Conservation (phyloP, 768 basidiomycete species). For the Pleurotus eryngii region DNA sequence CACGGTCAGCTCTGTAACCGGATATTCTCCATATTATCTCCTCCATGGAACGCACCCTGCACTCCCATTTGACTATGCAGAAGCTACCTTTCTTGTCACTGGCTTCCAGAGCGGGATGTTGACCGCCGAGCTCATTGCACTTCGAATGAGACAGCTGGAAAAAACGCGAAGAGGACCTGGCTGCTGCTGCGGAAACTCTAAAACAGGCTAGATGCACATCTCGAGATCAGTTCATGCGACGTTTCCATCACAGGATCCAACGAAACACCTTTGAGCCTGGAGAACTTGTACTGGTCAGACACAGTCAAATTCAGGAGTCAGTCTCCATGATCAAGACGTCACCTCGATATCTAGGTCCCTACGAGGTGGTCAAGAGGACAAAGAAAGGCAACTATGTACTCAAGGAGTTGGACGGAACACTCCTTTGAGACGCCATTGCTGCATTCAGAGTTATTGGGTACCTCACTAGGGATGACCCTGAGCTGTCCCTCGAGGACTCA, state of each 20-base stretch:
- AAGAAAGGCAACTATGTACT: slow-evolving; percentile 10
- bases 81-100: slow-evolving; percentile 27
- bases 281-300: slow-evolving; percentile 21
- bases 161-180: slow-evolving; percentile 16
- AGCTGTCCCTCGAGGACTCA: too few species aligned
- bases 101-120: slow-evolving; percentile 12
- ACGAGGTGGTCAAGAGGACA: slow-evolving; percentile 16
- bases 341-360: slow-evolving; percentile 23
- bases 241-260: slow-evolving; percentile 2
- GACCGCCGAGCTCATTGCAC: slow-evolving; percentile 16
- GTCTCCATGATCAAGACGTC: slow-evolving; percentile 16
- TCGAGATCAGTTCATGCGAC: slow-evolving; percentile 19
- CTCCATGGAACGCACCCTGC: slow-evolving; percentile 25
- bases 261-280: neutral
- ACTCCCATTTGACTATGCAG: slow-evolving; percentile 27
- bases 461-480: too few species aligned
- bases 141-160: slow-evolving; percentile 21
- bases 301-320: slow-evolving; percentile 18
- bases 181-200: slow-evolving; percentile 12
- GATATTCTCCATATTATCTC: slow-evolving; percentile 20
- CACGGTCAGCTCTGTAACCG: slow-evolving; percentile 16
- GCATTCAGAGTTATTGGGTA: neutral
- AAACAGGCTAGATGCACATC: slow-evolving; percentile 16
- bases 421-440: neutral
- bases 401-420: slow-evolving; percentile 11